Evolutionary conservation across 192 early-diverging fungal genomes (phyloP), one percentile per base, ranked within the genome.

Genomic region (Podila horticola): DNA sequence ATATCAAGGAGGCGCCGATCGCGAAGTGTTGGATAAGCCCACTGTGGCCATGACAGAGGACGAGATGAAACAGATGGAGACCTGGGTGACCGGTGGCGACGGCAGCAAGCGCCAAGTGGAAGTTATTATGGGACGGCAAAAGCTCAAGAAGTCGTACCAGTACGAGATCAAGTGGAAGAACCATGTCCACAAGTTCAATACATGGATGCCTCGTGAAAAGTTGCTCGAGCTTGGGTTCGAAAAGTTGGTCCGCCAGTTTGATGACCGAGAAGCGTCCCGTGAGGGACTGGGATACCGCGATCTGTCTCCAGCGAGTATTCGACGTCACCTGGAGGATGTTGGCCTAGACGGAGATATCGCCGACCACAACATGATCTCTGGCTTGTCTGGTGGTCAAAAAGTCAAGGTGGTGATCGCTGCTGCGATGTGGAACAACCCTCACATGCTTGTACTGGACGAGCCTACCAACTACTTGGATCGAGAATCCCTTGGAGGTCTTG

Each of bases 351-450:
- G 92, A 31, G 91, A 95, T 72, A 93, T 95, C 83, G 91, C 90
- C 38, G 89, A 92, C 61, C 92, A 94, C 83, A 89, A 89, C 73
- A 88, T 90, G 74, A 94, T 95, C 64, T 85, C 87, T 68, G 89
- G 90, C 60, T 86, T 95, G n/a, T 93, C 92, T 55, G 94, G 92
- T 48, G 94, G 94, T 63, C 94, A 94, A 84, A 95, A 94, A 74
- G 93, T 95, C 67, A 95, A 95, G 87, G 93, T 94, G 50, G 94
- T 95, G 30, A 90, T 95, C 74, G 93, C 86, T 55, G 93, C 91
- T 29, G 91, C 92, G 41, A 93, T 95, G 93, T 94, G 94, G 94
- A 90, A 91, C 79, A 89, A 93, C 84, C 92, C 92, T 57, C 94
- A 95, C 74, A 93, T 95, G 87, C 79, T 95, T 45, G 90, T 95